Conservation (phyloP, 2,329 filamentous ascomycete genomes). For the Karstenula rhodostoma region DNA sequence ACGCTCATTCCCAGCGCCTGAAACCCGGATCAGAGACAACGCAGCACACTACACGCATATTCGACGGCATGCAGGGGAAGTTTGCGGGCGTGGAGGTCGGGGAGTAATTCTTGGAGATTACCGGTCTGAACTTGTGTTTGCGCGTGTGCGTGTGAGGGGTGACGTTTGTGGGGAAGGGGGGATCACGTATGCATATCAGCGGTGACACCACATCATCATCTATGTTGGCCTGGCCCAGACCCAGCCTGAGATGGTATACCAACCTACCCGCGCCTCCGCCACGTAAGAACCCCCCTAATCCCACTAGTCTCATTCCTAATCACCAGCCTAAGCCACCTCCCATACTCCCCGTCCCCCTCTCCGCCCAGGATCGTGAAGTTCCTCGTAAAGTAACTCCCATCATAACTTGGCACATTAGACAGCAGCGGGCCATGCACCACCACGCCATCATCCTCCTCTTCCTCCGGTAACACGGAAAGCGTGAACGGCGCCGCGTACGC, state of each 20-base stretch:
- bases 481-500: conserved; percentile 13
- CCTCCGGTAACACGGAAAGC: not conserved
- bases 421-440: conserved; percentile 16
- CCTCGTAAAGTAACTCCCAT: conserved; percentile 6
- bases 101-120: not conserved
- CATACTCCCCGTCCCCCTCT: not conserved
- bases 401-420: conserved; percentile 14
- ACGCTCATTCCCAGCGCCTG: not conserved
- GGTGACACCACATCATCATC: not conserved
- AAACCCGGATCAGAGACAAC: too few species aligned
- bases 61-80: not conserved
- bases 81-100: not conserved
- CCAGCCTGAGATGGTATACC: too few species aligned
- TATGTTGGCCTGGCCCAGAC: too few species aligned
- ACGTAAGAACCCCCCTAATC: conserved; percentile 1
- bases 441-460: conserved; percentile 4
- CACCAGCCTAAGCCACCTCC: conserved; percentile 15
- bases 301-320: conserved; percentile 6
- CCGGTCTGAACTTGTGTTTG: not conserved
- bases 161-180: not conserved
- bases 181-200: not conserved
- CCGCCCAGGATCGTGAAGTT: conserved; percentile 12
- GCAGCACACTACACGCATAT: not conserved
- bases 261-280: conserved; percentile 4
- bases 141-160: not conserved